phyloP scores from a whole-genome alignment of 345 rosid genomes.

The Rhizophora mangle region DNA sequence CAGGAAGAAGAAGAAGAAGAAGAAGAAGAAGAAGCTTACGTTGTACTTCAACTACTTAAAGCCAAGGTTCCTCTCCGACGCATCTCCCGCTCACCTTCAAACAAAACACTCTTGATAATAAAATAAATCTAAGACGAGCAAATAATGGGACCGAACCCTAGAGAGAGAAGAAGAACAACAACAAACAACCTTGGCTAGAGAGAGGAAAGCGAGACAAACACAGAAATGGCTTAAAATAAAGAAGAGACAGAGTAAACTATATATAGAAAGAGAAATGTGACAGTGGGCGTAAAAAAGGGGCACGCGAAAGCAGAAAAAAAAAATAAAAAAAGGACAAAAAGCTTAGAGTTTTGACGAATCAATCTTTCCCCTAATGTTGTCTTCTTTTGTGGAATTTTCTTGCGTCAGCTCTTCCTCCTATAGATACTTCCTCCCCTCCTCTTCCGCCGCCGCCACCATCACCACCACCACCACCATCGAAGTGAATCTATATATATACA shows the following conservation, averaged over 20 bases:
- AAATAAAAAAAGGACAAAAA: not conserved
- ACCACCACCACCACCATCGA: not conserved
- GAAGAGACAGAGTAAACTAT: slow-evolving; percentile 11
- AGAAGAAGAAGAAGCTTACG: slow-evolving; percentile 16
- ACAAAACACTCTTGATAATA: not conserved
- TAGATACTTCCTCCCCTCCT: not conserved
- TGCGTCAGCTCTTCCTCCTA: slow-evolving; percentile 19
- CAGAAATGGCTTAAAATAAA: not conserved
- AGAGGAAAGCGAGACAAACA: not conserved
- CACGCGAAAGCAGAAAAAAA: slow-evolving; percentile 31
- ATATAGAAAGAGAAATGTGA: slow-evolving; percentile 23
- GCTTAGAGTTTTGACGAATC: not conserved
- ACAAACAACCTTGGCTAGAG: not conserved
- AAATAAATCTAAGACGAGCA: not conserved
- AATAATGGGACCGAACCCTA: slow-evolving; percentile 1
- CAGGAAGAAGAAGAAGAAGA: not conserved
- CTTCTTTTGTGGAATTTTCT: slow-evolving; percentile 22
- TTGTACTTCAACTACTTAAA: slow-evolving; percentile 21
- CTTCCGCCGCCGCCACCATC: not conserved
- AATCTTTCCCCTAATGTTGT: not conserved
- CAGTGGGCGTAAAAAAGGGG: slow-evolving; percentile 21
- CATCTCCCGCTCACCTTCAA: slow-evolving; percentile 22
- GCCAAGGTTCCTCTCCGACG: slow-evolving; percentile 18
- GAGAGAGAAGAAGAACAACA: not conserved
- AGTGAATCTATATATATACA: not conserved